Conservation (phyloP, 805 yeast genomes). For the Cephaloascus albidus region DNA sequence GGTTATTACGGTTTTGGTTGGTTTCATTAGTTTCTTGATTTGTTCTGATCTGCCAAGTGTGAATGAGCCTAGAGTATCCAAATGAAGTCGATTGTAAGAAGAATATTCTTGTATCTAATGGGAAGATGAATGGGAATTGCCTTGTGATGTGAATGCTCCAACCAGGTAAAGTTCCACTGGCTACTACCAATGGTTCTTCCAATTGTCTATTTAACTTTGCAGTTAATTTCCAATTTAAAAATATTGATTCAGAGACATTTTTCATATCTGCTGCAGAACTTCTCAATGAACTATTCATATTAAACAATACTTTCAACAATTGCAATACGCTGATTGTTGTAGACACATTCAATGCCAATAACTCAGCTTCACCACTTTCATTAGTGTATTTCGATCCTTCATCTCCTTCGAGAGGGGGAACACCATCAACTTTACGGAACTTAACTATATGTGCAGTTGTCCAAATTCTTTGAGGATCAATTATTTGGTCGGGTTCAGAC, state of each 20-base stretch:
- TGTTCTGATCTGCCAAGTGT: constrained; percentile 56
- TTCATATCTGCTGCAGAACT: constrained; percentile 11
- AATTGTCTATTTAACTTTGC: constrained; percentile 81
- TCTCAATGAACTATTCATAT: constrained; percentile 18
- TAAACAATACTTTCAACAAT: constrained; percentile 38
- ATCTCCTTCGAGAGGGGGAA: background rate
- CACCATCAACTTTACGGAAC: constrained; percentile 28
- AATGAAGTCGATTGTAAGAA: constrained; percentile 83
- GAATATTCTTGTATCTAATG: constrained; percentile 68
- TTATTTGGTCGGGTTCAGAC: constrained; percentile 21
- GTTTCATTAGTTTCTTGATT: constrained; percentile 26
- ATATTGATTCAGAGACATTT: constrained; percentile 19
- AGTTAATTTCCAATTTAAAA: constrained; percentile 71
- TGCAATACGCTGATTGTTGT: constrained; percentile 31
- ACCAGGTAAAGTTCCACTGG: constrained; percentile 75
- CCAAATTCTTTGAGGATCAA: constrained; percentile 51
- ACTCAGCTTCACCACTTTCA: constrained; percentile 11
- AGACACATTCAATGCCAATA: constrained; percentile 14
- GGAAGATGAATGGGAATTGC: constrained; percentile 73
- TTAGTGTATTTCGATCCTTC: background rate
- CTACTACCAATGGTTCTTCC: constrained; percentile 83
- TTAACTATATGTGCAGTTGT: constrained; percentile 39
- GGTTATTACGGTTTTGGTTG: constrained; percentile 17
- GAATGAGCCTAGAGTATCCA: constrained; percentile 79
- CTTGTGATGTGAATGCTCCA: constrained; percentile 77